Evolutionary conservation across 1,284 basidiomycete species (phyloP).

Genomic region (Marasmius sp.): DNA sequence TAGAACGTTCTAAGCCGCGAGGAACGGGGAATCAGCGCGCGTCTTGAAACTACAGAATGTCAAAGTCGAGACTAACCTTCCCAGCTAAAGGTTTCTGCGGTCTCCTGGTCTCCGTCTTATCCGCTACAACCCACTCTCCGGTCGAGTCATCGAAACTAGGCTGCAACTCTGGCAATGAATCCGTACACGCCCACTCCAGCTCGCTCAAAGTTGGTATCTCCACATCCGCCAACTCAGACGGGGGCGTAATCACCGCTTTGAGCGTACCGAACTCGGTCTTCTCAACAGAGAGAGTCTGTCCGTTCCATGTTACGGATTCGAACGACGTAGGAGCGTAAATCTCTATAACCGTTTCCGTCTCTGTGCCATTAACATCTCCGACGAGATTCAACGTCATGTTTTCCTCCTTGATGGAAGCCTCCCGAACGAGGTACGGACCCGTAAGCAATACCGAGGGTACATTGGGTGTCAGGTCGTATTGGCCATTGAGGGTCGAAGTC

Average conservation of each 20-base stretch:
- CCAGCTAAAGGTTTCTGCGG: slow-evolving; percentile 38
- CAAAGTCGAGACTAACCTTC: slow-evolving; percentile 24
- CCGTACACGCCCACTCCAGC: slow-evolving; percentile 38
- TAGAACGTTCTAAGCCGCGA: slow-evolving; percentile 35
- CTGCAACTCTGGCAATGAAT: slow-evolving; percentile 43
- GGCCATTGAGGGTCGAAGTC: slow-evolving; percentile 12
- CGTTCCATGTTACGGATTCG: not conserved
- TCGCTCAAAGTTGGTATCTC: slow-evolving; percentile 32
- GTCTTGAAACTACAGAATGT: too few relatives aligned
- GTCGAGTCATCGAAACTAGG: slow-evolving; percentile 35
- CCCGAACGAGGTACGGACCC: slow-evolving; percentile 49
- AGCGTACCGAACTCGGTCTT: slow-evolving; percentile 28
- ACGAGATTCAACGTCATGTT: slow-evolving; percentile 28
- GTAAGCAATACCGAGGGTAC: slow-evolving; percentile 36
- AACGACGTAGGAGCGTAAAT: not conserved
- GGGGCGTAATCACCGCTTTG: slow-evolving; percentile 26
- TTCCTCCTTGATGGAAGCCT: slow-evolving; percentile 30
- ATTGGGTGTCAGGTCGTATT: slow-evolving; percentile 30
- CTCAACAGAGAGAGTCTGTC: slow-evolving; percentile 19
- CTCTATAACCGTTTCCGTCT: slow-evolving; percentile 22
- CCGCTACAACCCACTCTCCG: slow-evolving; percentile 38
- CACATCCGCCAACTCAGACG: slow-evolving; percentile 19
- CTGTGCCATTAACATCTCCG: slow-evolving; percentile 44
- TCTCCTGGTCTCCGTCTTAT: slow-evolving; percentile 41
- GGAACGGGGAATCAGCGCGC: too few relatives aligned